Conservation (phyloP, 345 rosid genomes). For the Populus simonii region DNA sequence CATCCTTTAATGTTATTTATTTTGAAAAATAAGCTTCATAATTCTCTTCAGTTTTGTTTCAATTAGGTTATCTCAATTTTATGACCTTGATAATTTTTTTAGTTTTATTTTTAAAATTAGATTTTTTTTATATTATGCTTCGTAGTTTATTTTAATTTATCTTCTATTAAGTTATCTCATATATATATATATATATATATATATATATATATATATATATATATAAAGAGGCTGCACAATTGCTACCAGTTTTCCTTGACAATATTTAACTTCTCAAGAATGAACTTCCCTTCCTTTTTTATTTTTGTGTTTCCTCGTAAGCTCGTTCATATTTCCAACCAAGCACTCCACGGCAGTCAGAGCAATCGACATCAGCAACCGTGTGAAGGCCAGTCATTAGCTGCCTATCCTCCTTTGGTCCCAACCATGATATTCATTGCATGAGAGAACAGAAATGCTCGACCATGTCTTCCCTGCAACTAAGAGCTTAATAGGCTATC, state of each 20-base stretch:
- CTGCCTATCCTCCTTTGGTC: conserved; percentile 22
- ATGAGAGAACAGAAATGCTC: conserved; percentile 25
- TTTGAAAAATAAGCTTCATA: too few species aligned
- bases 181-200: too few species aligned
- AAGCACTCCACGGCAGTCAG: conserved; percentile 19
- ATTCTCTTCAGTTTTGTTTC: too few species aligned
- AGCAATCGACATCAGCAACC: conserved; percentile 22
- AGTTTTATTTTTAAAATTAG: too few species aligned
- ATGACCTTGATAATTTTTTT: too few species aligned
- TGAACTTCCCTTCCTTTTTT: conserved; percentile 27
- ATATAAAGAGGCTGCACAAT: neutral
- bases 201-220: too few species aligned
- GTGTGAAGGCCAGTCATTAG: conserved; percentile 26
- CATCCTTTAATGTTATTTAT: too few species aligned
- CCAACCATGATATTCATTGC: conserved; percentile 19
- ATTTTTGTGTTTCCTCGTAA: conserved; percentile 19
- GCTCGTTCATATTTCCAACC: conserved; percentile 31
- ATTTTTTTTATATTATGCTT: too few species aligned
- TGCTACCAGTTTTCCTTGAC: conserved; percentile 21
- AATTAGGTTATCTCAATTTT: too few species aligned
- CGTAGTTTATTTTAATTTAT: too few species aligned
- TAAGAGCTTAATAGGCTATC: neutral
- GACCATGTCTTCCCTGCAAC: conserved; percentile 21
- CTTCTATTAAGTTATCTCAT: too few species aligned
- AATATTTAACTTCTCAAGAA: conserved; percentile 23